Evolutionary conservation across 208 protist genomes (phyloP).

Genomic region (Leishmania turanica): DNA sequence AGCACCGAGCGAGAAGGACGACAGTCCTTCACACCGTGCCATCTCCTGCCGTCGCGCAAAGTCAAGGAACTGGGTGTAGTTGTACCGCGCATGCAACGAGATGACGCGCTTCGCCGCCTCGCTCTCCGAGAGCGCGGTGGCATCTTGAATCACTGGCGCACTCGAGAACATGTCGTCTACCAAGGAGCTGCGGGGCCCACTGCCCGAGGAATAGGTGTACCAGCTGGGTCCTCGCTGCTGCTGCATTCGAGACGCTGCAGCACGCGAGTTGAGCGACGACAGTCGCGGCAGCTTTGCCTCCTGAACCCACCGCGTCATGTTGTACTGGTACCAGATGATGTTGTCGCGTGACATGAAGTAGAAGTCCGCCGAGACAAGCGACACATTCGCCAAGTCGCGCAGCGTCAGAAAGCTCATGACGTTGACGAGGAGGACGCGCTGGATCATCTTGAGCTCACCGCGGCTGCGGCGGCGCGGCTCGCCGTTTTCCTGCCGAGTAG

Average conservation of each 20-base stretch:
- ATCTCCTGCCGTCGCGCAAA: conserved; percentile 79
- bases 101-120: conserved; percentile 81
- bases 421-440: conserved; percentile 74
- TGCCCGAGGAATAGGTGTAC: conserved; percentile 8
- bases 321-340: conserved; percentile 88
- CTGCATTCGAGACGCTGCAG: conserved; percentile 10
- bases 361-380: conserved; percentile 80
- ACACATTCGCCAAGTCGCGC: conserved; percentile 51
- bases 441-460: conserved; percentile 86
- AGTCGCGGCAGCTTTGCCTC: conserved; percentile 49
- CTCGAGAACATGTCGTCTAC: conserved; percentile 21
- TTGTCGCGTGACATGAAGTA: conserved; percentile 89
- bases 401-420: conserved; percentile 72
- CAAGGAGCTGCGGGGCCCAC: neutral
- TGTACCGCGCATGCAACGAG: conserved; percentile 86
- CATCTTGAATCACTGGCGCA: conserved; percentile 36
- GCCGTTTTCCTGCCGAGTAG: conserved; percentile 63
- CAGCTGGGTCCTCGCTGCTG: conserved; percentile 12
- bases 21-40: conserved; percentile 76
- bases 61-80: conserved; percentile 90
- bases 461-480: conserved; percentile 71
- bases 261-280: conserved; percentile 21
- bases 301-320: conserved; percentile 65
- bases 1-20: conserved; percentile 68
- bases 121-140: conserved; percentile 52